These are phyloP conservation scores for Odonthalia washingtoniensis DNA, from an alignment of 31 red algal species.

Conservation along the genomic window DNA sequence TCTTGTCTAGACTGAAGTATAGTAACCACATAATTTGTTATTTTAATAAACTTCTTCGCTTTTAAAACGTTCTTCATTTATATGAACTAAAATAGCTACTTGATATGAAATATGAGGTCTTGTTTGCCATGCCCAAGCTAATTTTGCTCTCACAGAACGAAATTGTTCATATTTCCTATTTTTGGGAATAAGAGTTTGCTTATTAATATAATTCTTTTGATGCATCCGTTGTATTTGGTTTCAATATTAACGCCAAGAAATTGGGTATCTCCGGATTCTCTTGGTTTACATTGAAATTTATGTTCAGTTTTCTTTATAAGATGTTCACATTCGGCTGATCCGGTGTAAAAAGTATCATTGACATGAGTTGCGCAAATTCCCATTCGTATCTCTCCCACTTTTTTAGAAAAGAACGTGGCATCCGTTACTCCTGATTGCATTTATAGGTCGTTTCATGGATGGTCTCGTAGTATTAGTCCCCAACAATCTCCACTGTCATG, in stretches of 20 bases:
- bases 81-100: too few relatives aligned
- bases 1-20: not conserved
- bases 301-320: not conserved
- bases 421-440: slow-evolving; percentile 47
- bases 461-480: slow-evolving; percentile 21
- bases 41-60: too few relatives aligned
- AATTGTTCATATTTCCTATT: not conserved
- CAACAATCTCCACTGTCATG: slow-evolving; percentile 58
- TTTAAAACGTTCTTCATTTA: too few relatives aligned
- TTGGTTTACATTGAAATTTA: slow-evolving; percentile 13
- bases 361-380: slow-evolving; percentile 30
- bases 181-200: not conserved
- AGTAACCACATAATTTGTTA: not conserved
- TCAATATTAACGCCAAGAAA: too few relatives aligned
- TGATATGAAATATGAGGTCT: too few relatives aligned
- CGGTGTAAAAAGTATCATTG: slow-evolving; percentile 34
- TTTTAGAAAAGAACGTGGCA: not conserved
- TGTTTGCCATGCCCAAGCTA: too few relatives aligned
- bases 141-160: slow-evolving; percentile 4
- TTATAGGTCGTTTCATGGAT: slow-evolving; percentile 35
- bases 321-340: not conserved
- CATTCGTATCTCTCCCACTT: slow-evolving; percentile 3
- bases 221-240: too few relatives aligned
- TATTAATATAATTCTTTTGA: not conserved
- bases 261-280: not conserved